These are phyloP conservation scores for Cicer cuneatum DNA, from an alignment of 306 rosid species.

Conservation along the genomic window DNA sequence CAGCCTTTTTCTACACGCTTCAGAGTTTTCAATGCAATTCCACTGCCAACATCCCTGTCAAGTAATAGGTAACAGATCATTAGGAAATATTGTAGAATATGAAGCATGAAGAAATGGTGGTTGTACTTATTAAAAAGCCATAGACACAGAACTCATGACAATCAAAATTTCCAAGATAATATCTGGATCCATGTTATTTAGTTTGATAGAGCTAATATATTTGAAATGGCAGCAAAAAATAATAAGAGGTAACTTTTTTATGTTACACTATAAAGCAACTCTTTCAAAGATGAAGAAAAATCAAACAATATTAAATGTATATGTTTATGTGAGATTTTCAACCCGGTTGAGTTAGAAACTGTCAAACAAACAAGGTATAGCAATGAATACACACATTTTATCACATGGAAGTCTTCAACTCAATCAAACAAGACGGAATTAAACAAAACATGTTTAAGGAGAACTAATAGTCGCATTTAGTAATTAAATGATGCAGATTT, in stretches of 20 bases:
- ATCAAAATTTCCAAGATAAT: slow-evolving; percentile 25
- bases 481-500: slow-evolving; percentile 38
- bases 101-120: slow-evolving; percentile 22
- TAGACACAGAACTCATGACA: slow-evolving; percentile 22
- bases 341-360: slow-evolving; percentile 38
- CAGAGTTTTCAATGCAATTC: slow-evolving; percentile 69
- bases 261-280: slow-evolving; percentile 17
- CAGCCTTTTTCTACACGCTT: slow-evolving; percentile 83
- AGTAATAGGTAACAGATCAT: slow-evolving; percentile 38
- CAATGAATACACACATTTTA: slow-evolving; percentile 8
- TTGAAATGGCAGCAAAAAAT: slow-evolving; percentile 26
- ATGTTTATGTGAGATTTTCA: not conserved
- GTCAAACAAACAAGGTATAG: slow-evolving; percentile 19
- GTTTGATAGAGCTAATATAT: slow-evolving; percentile 37
- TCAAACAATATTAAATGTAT: slow-evolving; percentile 8
- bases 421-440: slow-evolving; percentile 29
- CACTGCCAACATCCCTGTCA: slow-evolving; percentile 80
- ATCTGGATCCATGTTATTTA: slow-evolving; percentile 29
- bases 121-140: slow-evolving; percentile 23
- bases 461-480: not conserved
- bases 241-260: slow-evolving; percentile 10
- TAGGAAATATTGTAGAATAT: slow-evolving; percentile 24
- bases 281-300: slow-evolving; percentile 34
- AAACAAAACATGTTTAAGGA: slow-evolving; percentile 29
- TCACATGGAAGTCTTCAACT: not conserved